Percentiles rank a stretch among this genome's conserved stretches.
phyloP scores from a whole-genome alignment of 192 early-diverging fungal species.

The Rhizoclosmatium sp. region DNA sequence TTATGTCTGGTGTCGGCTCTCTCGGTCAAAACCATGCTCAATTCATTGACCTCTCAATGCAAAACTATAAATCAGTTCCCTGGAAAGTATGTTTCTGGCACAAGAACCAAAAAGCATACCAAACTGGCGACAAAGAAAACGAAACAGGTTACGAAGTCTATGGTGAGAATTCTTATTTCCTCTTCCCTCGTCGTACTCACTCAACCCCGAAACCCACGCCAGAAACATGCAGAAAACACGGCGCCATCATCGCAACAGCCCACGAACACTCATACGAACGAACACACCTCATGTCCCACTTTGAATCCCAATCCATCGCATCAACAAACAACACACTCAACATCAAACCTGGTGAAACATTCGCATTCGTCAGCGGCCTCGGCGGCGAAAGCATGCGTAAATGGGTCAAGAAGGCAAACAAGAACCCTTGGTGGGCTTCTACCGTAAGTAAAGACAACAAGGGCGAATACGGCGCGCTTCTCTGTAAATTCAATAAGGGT shows the following conservation, averaged over 20 bases:
- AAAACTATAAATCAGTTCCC: constrained; percentile 31
- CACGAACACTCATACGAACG: constrained; percentile 54
- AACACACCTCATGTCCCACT: constrained; percentile 40
- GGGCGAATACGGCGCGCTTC: constrained; percentile 46
- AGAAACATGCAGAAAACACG: constrained; percentile 46
- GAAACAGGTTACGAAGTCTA: constrained; percentile 53
- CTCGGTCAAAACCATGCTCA: constrained; percentile 41
- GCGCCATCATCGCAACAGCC: constrained; percentile 45
- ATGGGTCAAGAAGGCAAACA: constrained; percentile 35
- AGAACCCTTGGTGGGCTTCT: constrained; percentile 52
- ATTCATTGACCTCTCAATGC: constrained; percentile 31
- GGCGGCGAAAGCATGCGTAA: constrained; percentile 47
- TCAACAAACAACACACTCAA: constrained; percentile 20
- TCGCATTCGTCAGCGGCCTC: constrained; percentile 51
- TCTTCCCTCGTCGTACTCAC: background rate
- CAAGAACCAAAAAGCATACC: constrained; percentile 52
- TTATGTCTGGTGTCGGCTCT: constrained; percentile 49
- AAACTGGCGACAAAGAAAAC: constrained; percentile 48
- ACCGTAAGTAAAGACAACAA: constrained; percentile 44
- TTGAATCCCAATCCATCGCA: constrained; percentile 35
- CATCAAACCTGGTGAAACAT: constrained; percentile 41
- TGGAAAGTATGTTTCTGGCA: constrained; percentile 55
- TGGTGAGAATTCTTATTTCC: background rate
- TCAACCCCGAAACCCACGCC: background rate
- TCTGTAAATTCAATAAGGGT: constrained; percentile 45